Conservation (phyloP, 176 grass and related monocot genomes). For the Microstegium vimineum region DNA sequence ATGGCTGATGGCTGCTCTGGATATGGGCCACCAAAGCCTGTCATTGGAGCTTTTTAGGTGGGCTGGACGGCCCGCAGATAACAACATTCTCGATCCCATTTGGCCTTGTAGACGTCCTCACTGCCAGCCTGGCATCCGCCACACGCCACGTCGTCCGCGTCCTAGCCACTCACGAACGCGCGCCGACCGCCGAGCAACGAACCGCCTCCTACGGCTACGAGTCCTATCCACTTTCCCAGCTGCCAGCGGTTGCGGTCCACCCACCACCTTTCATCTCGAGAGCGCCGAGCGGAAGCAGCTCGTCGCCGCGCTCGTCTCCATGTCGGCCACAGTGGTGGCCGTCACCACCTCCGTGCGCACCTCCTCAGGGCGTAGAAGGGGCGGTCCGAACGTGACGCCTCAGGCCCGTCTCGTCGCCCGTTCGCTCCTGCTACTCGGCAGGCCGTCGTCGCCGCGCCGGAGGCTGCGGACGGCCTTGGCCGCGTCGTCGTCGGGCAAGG, state of each 20-base stretch:
- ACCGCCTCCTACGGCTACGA: neutral
- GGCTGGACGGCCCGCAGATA: neutral
- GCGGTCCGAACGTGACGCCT: neutral
- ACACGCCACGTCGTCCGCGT: neutral
- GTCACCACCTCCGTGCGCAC: slow-evolving; percentile 6
- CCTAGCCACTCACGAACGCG: neutral
- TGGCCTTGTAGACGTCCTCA: neutral
- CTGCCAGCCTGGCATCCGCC: neutral
- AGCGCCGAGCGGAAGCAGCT: neutral
- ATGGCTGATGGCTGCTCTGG: neutral
- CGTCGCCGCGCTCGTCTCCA: neutral
- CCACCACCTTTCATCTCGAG: neutral
- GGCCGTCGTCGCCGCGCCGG: neutral
- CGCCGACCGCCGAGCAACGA: neutral
- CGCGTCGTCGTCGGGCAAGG: neutral
- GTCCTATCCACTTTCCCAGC: neutral
- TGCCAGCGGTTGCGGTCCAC: too few relatives aligned
- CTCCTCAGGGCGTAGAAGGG: neutral
- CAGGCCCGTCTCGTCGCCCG: neutral
- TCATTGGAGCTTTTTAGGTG: neutral
- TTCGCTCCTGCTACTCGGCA: neutral
- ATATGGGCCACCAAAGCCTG: neutral
- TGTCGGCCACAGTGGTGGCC: slow-evolving; percentile 1
- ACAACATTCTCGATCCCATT: neutral
- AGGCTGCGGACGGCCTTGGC: slow-evolving; percentile 38